These are phyloP conservation scores for Mycocentrospora acerina DNA, from an alignment of 2,329 filamentous ascomycete species.

Conservation along the genomic window DNA sequence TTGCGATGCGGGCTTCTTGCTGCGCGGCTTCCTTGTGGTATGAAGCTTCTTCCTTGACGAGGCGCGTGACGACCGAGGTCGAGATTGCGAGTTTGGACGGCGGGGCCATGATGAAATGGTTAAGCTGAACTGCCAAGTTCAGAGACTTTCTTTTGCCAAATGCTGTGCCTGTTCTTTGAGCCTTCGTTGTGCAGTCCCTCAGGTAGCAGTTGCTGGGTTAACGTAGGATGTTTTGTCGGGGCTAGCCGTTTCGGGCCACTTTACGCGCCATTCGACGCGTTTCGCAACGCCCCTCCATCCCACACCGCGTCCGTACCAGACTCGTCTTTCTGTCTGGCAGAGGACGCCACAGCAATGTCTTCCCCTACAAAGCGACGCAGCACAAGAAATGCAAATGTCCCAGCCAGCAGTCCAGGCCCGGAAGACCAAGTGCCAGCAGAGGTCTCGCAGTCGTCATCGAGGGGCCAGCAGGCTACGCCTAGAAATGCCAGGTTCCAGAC, in stretches of 20 bases:
- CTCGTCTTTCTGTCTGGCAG: too few relatives aligned
- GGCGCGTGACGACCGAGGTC: conserved; percentile 74
- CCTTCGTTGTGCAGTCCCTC: background rate
- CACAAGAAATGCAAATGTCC: conserved; percentile 56
- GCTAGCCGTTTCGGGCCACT: conserved; percentile 8
- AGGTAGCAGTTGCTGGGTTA: background rate
- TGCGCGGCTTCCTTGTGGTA: conserved; percentile 83
- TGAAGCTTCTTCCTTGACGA: conserved; percentile 87
- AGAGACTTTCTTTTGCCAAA: too few relatives aligned
- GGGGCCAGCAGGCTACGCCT: conserved; percentile 49
- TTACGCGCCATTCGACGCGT: conserved; percentile 29
- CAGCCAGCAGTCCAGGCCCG: conserved; percentile 53
- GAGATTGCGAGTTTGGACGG: conserved; percentile 76
- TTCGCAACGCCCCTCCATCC: conserved; percentile 18
- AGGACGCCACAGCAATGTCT: conserved; percentile 53
- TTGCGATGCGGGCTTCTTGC: conserved; percentile 71
- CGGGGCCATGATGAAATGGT: conserved; percentile 71
- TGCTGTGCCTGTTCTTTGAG: too few relatives aligned
- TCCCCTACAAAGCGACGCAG: conserved; percentile 60
- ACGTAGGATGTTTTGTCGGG: too few relatives aligned
- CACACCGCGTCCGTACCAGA: background rate
- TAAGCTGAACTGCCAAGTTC: too few relatives aligned
- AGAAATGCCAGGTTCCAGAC: conserved; percentile 47
- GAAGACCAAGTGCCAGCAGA: conserved; percentile 48
- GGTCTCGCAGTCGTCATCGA: conserved; percentile 42